Conservation (phyloP, 2,329 filamentous ascomycete species). For the Dothiorella sarmentorum region DNA sequence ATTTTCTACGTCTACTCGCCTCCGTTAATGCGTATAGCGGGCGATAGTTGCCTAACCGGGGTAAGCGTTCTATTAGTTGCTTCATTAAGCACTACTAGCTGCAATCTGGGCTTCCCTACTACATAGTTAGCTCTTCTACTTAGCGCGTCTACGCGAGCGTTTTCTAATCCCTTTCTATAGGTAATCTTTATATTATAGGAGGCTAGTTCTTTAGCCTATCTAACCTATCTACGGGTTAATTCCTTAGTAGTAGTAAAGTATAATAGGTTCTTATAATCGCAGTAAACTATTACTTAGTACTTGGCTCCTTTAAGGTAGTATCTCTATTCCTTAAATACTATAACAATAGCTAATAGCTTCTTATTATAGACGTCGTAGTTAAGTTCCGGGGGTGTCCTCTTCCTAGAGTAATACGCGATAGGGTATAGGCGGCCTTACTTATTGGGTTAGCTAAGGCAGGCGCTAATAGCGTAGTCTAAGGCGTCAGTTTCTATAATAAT, state of each 20-base stretch:
- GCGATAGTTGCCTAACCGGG: neutral
- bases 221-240: too few relatives aligned
- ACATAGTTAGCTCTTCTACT: neutral
- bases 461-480: neutral
- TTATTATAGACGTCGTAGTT: too few relatives aligned
- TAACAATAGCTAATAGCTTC: too few relatives aligned
- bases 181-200: neutral
- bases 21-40: neutral
- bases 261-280: too few relatives aligned
- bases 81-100: neutral
- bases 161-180: neutral
- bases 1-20: too few relatives aligned
- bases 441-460: neutral
- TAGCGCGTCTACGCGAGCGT: neutral
- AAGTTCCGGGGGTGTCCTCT: neutral
- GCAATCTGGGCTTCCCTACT: neutral
- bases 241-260: too few relatives aligned
- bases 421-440: neutral
- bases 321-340: too few relatives aligned
- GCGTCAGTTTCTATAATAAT: neutral
- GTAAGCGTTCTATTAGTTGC: neutral
- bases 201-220: neutral
- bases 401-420: neutral
- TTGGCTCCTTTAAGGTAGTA: too few relatives aligned
- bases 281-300: too few relatives aligned